Evolutionary conservation across 306 rosid genomes (phyloP).

Genomic region (Glycine soja): DNA sequence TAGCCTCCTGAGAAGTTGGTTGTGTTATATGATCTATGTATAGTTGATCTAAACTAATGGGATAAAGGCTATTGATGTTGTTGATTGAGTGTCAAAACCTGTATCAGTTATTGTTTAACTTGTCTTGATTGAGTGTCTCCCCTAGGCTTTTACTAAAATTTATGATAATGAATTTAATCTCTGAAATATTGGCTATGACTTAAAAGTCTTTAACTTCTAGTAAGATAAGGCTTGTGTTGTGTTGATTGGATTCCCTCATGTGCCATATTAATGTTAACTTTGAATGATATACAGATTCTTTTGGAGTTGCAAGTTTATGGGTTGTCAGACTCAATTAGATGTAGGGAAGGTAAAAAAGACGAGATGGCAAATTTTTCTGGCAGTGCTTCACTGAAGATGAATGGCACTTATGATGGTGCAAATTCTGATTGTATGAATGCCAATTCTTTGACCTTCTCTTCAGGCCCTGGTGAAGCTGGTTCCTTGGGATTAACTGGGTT

Average conservation of each 20-base stretch:
- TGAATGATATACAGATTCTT: constrained; percentile 66
- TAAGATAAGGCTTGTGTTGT: not conserved
- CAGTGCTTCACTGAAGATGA: constrained; percentile 61
- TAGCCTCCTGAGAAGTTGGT: not conserved
- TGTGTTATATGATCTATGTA: not conserved
- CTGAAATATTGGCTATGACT: constrained; percentile 26
- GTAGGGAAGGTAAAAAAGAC: constrained; percentile 81
- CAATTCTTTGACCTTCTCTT: constrained; percentile 62
- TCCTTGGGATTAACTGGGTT: constrained; percentile 93
- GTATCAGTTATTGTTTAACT: not conserved
- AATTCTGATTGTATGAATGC: constrained; percentile 58
- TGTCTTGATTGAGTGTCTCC: constrained; percentile 29
- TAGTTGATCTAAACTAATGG: not conserved
- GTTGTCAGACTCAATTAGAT: constrained; percentile 84
- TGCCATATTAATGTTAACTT: constrained; percentile 40
- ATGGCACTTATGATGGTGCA: constrained; percentile 64
- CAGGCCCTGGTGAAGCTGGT: constrained; percentile 81
- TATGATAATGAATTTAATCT: constrained; percentile 32
- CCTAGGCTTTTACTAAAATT: constrained; percentile 9
- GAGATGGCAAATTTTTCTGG: constrained; percentile 61
- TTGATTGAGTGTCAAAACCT: constrained; percentile 19
- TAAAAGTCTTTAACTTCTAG: not conserved
- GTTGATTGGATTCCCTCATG: constrained; percentile 29
- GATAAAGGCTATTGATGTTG: not conserved
- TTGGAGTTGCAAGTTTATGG: constrained; percentile 96